Base-by-base conservation (phyloP, 176 grass and related monocot species). In the Zea luxurians region DNA sequence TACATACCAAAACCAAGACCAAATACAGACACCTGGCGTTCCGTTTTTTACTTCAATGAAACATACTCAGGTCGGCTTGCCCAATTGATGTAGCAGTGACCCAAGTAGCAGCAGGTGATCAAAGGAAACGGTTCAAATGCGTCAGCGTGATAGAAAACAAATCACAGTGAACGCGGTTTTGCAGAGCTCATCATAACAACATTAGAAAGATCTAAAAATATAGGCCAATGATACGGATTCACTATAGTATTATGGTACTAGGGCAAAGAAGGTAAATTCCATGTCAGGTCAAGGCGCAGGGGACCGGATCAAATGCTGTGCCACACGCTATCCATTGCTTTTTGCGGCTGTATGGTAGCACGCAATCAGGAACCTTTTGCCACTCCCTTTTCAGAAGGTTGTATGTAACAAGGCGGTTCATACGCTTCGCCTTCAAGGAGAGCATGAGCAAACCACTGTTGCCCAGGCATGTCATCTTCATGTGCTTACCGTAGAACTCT, bases 401-500 rank as follows among this genome's bases (percentile, higher is more conserved):
- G 76, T 99, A 96, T 5, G 86, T 85, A 76, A 99, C 71, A 2
- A 99, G 86, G 69, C 90, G 90, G 90, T 96, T 96, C 88, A 89
- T 91, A 77, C 80, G 75, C 67, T 79, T 89, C 3, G 92, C 87
- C 86, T 89, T 93, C 77, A 99, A 81, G 78, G 96, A 99, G 79
- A 99, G 90, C 83, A 99, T 91, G 77, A 99, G 92, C 83, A 99
- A 89, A 60, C 92, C 96, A 55, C 80, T 87, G 86, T 92, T 96
- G 84, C 96, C 90, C 82, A 99, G 68, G 92, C 96, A 99, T 70
- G 88, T 93, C 96, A 99, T 99, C 76, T 85, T 92, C 82, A 96
- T 84, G 83, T 92, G 90, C 90, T 99, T 95, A 89, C 96, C 96
- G 2, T 96, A 99, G 65, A 99, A 92, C 81, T 99, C 92, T 84